Conservation (phyloP, 140 eudicot species). For the Flaveria floridana region DNA sequence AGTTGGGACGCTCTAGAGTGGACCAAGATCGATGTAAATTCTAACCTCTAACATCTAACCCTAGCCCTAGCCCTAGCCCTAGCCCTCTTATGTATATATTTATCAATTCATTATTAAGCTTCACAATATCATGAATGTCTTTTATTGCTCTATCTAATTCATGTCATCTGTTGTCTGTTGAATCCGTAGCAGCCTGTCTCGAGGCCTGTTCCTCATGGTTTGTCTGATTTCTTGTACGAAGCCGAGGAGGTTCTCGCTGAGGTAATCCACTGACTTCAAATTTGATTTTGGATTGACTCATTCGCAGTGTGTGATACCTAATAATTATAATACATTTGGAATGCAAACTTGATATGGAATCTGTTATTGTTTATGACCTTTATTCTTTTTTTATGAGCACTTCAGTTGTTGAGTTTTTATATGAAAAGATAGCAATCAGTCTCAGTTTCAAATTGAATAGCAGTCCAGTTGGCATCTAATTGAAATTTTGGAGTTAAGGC, state of each 20-base stretch:
- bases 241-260: constrained; percentile 63
- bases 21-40: constrained; percentile 74
- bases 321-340: background rate
- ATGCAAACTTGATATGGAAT: constrained; percentile 6
- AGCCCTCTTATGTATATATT: too few species aligned
- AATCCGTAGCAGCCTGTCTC: constrained; percentile 72
- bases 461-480: too few species aligned
- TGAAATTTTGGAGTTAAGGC: too few species aligned
- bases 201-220: constrained; percentile 58
- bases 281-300: background rate
- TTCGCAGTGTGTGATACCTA: background rate
- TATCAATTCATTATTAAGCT: background rate
- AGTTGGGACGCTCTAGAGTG: constrained; percentile 97
- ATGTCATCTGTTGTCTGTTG: constrained; percentile 19
- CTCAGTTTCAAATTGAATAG: too few species aligned
- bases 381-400: background rate
- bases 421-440: too few species aligned
- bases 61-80: background rate
- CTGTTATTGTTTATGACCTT: background rate
- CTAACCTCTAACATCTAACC: background rate
- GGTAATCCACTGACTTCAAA: constrained; percentile 48
- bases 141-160: background rate
- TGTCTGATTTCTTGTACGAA: constrained; percentile 59
- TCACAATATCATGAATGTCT: too few species aligned
- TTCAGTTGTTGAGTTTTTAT: background rate